Base-by-base conservation (phyloP, 129 eudicot genomes). In the Pulicaria dysenterica region DNA sequence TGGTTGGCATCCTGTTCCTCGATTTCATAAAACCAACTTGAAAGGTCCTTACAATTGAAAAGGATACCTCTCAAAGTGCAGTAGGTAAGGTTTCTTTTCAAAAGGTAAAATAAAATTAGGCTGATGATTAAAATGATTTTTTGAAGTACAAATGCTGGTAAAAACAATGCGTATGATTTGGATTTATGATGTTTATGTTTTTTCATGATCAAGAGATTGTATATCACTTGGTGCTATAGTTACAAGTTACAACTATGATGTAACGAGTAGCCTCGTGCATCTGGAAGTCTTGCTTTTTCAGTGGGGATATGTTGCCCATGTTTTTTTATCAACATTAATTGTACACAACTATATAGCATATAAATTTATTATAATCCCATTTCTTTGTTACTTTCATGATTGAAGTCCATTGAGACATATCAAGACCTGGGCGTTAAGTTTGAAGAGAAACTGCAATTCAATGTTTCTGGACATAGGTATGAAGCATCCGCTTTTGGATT, bases 401-500 rank as follows among this genome's bases (percentile, higher is more conserved):
- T 74, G 76, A 77, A 83, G 76, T 68, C 82, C 46, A 64, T 8
- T 63, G 70, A 62, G 19, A 70, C 63, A 2, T 55, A 36, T 62
- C 59, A 59, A 57, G 70, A 71, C 50, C 61, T 66, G 69, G 81
- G 60, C 45, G 53, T 8, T 6, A 5, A 58, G 63, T 34, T 49
- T 36, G 68, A 56, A 72, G 70, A 68, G 42, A 69, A 68, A 7
- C 38, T 81, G 7, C 67, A 64, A 46, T 16, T 37, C 68, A 55
- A 7, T 31, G 79, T 50, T 69, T 55, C 69, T 19, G 7, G 77
- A 37, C 51, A 41, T 74, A 89, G 89, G 95, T 85, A 73, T 37
- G 43, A 60, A 50, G 16, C 45, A 42, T 66, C 56, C 47, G 8
- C 24, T 31, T 37, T 58, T 43, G 56, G 44, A 16, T 42, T 8